phyloP scores from a whole-genome alignment of 116 monocot species.

The Posidonia oceanica region DNA sequence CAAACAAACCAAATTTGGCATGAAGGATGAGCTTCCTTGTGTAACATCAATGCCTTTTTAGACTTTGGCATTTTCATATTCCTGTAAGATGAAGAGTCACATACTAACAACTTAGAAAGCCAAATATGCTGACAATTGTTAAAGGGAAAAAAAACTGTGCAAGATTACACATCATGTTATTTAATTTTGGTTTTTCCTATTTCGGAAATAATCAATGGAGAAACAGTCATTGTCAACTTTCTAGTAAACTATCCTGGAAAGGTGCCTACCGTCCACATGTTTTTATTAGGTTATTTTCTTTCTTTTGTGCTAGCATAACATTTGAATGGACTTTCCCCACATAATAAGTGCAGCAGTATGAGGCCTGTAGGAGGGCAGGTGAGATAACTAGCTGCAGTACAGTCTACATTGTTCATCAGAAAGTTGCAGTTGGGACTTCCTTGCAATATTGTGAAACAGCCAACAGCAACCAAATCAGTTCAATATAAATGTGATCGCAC shows the following conservation, averaged over 20 bases:
- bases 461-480: not conserved
- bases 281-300: too few relatives aligned
- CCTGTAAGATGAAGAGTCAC: conserved; percentile 14
- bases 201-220: not conserved
- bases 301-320: too few relatives aligned
- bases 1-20: conserved; percentile 72
- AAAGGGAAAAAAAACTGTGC: not conserved
- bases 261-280: not conserved
- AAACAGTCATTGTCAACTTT: not conserved
- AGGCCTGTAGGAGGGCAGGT: too few relatives aligned
- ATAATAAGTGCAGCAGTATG: too few relatives aligned
- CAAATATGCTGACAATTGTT: not conserved
- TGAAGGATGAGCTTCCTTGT: conserved; percentile 29
- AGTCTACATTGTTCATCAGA: not conserved
- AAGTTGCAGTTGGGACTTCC: not conserved
- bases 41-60: conserved; percentile 31
- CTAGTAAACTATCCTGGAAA: not conserved
- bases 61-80: conserved; percentile 45
- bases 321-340: too few relatives aligned
- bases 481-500: not conserved
- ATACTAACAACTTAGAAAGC: not conserved
- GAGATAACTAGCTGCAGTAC: too few relatives aligned
- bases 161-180: not conserved
- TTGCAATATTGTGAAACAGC: not conserved
- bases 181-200: not conserved